Conservation (phyloP, 1,284 basidiomycete genomes). For the Microstroma glucosiphilum region DNA sequence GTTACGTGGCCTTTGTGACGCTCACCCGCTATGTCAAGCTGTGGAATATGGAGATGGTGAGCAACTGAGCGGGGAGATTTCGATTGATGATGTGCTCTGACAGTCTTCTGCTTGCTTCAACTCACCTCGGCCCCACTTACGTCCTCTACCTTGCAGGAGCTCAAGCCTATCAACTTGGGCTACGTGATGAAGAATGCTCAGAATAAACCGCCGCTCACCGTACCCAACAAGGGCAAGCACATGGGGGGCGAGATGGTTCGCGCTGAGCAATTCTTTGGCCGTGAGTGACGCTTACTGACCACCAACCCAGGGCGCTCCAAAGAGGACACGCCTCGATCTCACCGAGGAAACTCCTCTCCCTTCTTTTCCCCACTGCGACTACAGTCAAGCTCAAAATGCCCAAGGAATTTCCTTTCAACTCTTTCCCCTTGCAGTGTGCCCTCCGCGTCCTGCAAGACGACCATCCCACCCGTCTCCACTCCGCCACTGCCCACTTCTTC, state of each 20-base stretch:
- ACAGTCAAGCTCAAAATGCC: constrained; percentile 23
- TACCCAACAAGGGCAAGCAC: constrained; percentile 40
- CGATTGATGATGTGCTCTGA: background rate
- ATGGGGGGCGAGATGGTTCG: constrained; percentile 32
- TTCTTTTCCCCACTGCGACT: background rate
- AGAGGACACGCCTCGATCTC: no score
- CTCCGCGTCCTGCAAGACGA: constrained; percentile 21
- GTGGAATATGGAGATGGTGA: constrained; percentile 37
- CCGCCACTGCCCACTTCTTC: constrained; percentile 23
- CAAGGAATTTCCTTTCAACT: constrained; percentile 39
- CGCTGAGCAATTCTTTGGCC: constrained; percentile 31
- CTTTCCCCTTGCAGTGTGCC: constrained; percentile 28
- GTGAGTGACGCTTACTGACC: background rate
- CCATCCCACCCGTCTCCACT: constrained; percentile 11
- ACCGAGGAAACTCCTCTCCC: background rate
- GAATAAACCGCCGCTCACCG: constrained; percentile 44
- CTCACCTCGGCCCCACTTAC: background rate
- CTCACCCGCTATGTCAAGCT: constrained; percentile 28
- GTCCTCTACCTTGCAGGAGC: constrained; percentile 6
- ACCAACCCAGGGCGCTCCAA: no score
- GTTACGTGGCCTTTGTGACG: constrained; percentile 34
- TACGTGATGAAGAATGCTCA: constrained; percentile 46
- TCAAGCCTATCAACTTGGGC: constrained; percentile 34
- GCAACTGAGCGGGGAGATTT: background rate
- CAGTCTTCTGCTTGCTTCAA: background rate